Evolutionary conservation across 1,284 basidiomycete species (phyloP).

Genomic region (Cutaneotrichosporon cavernicola): DNA sequence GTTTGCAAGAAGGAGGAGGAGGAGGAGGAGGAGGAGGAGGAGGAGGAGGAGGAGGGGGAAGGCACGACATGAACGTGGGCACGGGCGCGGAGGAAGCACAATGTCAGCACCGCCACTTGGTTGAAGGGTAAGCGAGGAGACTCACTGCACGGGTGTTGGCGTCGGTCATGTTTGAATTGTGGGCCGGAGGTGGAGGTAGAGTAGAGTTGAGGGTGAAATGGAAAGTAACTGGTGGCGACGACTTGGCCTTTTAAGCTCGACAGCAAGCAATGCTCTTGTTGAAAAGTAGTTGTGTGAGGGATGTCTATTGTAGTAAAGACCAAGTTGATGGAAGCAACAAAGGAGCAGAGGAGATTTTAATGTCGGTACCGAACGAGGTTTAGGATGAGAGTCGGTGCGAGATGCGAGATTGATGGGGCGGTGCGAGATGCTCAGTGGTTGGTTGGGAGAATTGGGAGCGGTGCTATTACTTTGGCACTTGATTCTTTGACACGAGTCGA

Average conservation of each 20-base stretch:
- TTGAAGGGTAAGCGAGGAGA: background rate
- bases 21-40: too few species aligned
- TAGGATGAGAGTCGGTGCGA: background rate
- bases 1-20: too few species aligned
- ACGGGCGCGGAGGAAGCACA: too few species aligned
- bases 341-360: background rate
- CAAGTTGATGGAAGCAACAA: background rate
- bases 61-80: background rate
- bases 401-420: background rate
- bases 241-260: background rate
- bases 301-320: background rate
- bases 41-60: too few species aligned
- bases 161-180: conserved; percentile 3
- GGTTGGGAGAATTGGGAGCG: background rate
- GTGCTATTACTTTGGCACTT: background rate
- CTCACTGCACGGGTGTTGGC: conserved; percentile 20
- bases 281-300: background rate
- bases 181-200: background rate
- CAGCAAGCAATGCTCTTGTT: background rate
- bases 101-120: background rate
- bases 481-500: background rate
- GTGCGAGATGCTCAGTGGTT: too few species aligned
- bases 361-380: background rate
- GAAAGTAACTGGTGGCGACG: background rate
- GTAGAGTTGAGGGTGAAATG: background rate